Percentiles rank a stretch among this genome's conserved stretches.
These are phyloP conservation scores for Tuber brumale DNA, from an alignment of 495 filamentous ascomycete species.

Conservation along the genomic window DNA sequence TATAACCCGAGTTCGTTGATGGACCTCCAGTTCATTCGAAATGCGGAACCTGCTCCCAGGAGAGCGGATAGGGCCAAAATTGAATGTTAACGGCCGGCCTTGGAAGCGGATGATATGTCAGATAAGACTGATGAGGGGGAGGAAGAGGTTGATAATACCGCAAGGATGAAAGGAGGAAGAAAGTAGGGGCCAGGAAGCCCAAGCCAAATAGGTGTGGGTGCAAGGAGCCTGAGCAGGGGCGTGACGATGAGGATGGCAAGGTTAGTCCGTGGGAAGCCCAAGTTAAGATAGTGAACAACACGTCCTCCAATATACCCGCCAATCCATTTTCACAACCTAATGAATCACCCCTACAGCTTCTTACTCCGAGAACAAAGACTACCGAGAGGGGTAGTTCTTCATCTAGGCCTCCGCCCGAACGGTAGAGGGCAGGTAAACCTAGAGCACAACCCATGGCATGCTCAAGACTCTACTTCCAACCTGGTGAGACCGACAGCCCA, in stretches of 20 bases:
- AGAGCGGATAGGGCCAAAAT: slow-evolving; percentile 73
- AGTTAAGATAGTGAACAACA: slow-evolving; percentile 32
- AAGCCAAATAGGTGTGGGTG: slow-evolving; percentile 28
- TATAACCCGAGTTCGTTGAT: slow-evolving; percentile 48
- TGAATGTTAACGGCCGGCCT: slow-evolving; percentile 63
- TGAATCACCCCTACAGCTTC: no score
- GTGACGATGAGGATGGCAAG: slow-evolving; percentile 48
- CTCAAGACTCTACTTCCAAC: slow-evolving; percentile 7
- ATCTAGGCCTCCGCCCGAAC: not conserved
- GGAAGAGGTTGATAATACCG: slow-evolving; percentile 52
- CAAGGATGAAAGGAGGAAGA: no score
- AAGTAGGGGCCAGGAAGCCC: slow-evolving; percentile 12
- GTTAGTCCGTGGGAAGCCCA: slow-evolving; percentile 43
- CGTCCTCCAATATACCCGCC: no score
- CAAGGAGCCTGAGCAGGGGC: slow-evolving; percentile 20
- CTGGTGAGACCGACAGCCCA: slow-evolving; percentile 28
- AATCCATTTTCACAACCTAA: no score
- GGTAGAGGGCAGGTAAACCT: slow-evolving; percentile 29
- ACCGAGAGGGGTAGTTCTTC: slow-evolving; percentile 3
- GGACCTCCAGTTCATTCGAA: slow-evolving; percentile 87
- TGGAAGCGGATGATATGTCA: slow-evolving; percentile 47
- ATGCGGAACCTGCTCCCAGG: slow-evolving; percentile 68
- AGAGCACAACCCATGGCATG: slow-evolving; percentile 49
- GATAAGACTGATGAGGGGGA: slow-evolving; percentile 49
- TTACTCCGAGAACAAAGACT: slow-evolving; percentile 16